phyloP scores from a whole-genome alignment of 805 yeast species.

The Jamesozyma piceae region DNA sequence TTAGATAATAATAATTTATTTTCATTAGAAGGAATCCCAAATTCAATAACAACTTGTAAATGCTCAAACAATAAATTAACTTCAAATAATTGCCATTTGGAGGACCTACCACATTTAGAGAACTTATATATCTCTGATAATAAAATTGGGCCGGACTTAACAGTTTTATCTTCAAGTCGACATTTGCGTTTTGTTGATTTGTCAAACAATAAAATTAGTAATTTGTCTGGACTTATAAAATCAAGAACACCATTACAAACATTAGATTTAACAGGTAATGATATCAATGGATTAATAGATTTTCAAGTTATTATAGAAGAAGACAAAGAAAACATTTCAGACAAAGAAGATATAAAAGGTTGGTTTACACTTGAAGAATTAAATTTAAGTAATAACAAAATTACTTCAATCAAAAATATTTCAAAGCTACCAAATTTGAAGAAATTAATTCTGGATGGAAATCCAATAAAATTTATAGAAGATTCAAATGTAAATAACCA shows the following conservation, averaged over 20 bases:
- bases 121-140: constrained; percentile 13
- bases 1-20: constrained; percentile 16
- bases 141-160: constrained; percentile 10
- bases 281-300: constrained; percentile 18
- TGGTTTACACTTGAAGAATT: constrained; percentile 20
- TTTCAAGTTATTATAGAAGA: constrained; percentile 13
- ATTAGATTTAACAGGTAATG: constrained; percentile 17
- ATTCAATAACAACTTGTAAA: constrained; percentile 6
- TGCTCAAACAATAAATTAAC: constrained; percentile 4
- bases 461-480: constrained; percentile 15
- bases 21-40: constrained; percentile 19
- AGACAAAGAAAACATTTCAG: too few species aligned
- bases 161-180: constrained; percentile 8
- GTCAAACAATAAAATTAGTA: constrained; percentile 15
- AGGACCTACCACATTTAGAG: constrained; percentile 5
- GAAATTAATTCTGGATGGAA: constrained; percentile 17
- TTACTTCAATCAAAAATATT: constrained; percentile 16
- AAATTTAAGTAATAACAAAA: constrained; percentile 18
- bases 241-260: constrained; percentile 5
- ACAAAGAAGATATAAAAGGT: constrained; percentile 1
- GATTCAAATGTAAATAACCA: neutral
- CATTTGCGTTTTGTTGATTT: constrained; percentile 17
- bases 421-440: constrained; percentile 12
- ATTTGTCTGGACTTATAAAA: constrained; percentile 10
- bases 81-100: constrained; percentile 1